These are phyloP conservation scores for Catunica adiposa DNA, from an alignment of 2,329 filamentous ascomycete species.

Conservation along the genomic window DNA sequence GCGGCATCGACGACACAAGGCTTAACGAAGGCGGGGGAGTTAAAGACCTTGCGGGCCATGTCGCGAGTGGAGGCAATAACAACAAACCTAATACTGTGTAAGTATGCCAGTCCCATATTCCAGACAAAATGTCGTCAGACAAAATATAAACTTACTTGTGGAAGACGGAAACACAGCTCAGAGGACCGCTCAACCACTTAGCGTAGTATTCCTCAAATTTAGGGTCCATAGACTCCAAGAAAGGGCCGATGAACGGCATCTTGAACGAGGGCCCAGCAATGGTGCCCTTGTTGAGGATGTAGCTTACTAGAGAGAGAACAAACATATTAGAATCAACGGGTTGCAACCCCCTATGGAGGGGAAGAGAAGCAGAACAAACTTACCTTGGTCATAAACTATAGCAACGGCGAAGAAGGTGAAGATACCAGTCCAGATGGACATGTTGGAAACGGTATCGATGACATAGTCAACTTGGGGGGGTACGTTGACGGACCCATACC, in stretches of 20 bases:
- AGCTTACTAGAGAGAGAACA: conserved; percentile 41
- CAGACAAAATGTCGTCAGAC: background rate
- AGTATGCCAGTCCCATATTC: background rate
- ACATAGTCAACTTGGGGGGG: conserved; percentile 39
- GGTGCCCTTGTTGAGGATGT: conserved; percentile 56
- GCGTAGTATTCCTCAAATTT: conserved; percentile 80
- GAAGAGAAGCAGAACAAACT: conserved; percentile 22
- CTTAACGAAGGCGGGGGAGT: conserved; percentile 80
- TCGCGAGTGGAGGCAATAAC: conserved; percentile 91
- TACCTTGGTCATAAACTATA: conserved; percentile 82
- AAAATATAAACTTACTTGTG: conserved; percentile 57
- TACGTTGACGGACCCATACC: conserved; percentile 31
- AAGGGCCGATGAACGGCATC: conserved; percentile 83
- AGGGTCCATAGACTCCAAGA: conserved; percentile 79
- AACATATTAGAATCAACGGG: background rate
- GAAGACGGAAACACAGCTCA: conserved; percentile 97
- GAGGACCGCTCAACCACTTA: conserved; percentile 79
- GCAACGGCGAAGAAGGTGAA: conserved; percentile 54
- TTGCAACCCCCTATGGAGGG: background rate
- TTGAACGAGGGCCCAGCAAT: conserved; percentile 64
- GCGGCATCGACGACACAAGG: conserved; percentile 92
- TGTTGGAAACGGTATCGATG: conserved; percentile 37
- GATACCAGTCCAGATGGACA: conserved; percentile 23
- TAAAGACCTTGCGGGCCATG: conserved; percentile 92
- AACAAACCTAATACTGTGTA: conserved; percentile 51